Evolutionary conservation across 1,284 basidiomycete genomes (phyloP), one percentile per base, ranked within the genome.

Genomic region (Macrocybe sp.): DNA sequence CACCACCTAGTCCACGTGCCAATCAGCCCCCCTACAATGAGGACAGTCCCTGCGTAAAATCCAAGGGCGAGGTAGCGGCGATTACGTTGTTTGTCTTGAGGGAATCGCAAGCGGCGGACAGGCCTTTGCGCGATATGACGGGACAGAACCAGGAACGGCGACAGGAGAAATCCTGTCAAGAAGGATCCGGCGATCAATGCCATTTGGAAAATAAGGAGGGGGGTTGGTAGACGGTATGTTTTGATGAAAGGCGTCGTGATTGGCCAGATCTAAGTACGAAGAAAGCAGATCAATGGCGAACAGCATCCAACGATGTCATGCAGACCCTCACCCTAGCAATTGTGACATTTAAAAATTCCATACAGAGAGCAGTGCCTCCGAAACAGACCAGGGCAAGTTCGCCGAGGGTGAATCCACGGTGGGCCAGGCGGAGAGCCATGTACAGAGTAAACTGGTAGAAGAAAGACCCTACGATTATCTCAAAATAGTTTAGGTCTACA

Each of bases 401-500:
- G 41, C 97, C 97, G 1, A 99, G 76, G 0, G 96, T 99, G 66
- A 98, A 96, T 9, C 91, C 92, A 22, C 89, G 81, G 56, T 97
- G 85, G 0, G 94, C 96, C 32, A 99, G 75, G 16, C 96, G 80
- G 43, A 97, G 81, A 45, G 90, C 90, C 42, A 89, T 77, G 63
- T 98, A 99, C 46, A 98, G 73, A 39, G 90, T 85, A 57, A 92
- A 85, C 63, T 99, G 97, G 66, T 89, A 98, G 68, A 96, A 91
- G 40, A 90, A 63, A 0, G 92, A 83, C 16, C 81, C 79, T 8
- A 88, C 71, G 12, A 82, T 69, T 43, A 92, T 76, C 61, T 99
- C 96, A 52, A 91, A 81, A 53, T 79, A 74, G 55, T 79, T 82
- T 65, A 94, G 72, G 69, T 92, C 88, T 94, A 58, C 28, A 47